phyloP scores from a whole-genome alignment of 768 basidiomycete genomes.

The Mycena leptocephala region DNA sequence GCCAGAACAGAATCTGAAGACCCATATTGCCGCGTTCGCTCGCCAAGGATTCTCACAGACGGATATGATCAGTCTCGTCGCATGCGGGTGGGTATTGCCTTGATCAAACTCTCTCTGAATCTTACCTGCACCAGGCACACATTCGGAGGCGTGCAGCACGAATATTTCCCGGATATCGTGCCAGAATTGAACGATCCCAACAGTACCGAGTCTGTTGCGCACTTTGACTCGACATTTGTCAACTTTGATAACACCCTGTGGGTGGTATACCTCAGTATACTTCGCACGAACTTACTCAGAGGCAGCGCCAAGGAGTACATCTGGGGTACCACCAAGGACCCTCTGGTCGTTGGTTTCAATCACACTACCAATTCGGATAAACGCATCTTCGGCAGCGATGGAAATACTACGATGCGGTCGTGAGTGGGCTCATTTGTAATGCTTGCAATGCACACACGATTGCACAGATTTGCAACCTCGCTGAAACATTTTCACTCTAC shows the following conservation, averaged over 20 bases:
- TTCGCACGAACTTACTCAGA: neutral
- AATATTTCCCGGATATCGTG: neutral
- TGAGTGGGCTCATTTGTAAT: neutral
- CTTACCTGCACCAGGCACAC: neutral
- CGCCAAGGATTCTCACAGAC: neutral
- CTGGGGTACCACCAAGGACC: neutral
- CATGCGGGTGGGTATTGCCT: neutral
- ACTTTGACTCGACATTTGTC: neutral
- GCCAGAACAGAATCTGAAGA: neutral
- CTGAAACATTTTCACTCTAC: neutral
- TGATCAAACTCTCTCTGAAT: neutral
- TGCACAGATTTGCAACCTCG: neutral
- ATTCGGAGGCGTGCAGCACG: neutral
- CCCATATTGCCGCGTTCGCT: neutral
- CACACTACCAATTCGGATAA: neutral
- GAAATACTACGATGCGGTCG: neutral
- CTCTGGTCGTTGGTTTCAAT: neutral
- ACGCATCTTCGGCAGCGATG: neutral
- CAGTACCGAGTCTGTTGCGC: too few species aligned
- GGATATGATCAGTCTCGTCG: neutral
- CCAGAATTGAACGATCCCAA: neutral
- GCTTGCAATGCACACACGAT: neutral
- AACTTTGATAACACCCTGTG: neutral
- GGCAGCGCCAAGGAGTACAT: neutral
- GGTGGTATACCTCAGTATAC: neutral